phyloP scores from a whole-genome alignment of 225 moss, liverwort and hornwort genomes.

The Asterella californica region DNA sequence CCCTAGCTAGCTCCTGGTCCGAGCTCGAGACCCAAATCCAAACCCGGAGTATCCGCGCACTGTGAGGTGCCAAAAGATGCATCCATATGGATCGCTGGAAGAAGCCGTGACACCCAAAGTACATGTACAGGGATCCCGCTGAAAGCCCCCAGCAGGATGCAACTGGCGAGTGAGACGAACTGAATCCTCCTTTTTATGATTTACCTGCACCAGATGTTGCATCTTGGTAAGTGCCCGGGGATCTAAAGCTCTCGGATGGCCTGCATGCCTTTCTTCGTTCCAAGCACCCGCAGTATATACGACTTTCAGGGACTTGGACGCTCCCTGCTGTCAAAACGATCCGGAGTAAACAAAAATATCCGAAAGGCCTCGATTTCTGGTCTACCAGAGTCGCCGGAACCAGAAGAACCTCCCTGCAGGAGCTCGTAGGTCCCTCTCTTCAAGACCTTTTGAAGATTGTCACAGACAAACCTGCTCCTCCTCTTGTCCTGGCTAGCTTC shows the following conservation, averaged over 20 bases:
- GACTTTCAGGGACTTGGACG: neutral
- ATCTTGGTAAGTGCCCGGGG: neutral
- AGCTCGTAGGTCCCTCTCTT: neutral
- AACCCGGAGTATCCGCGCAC: neutral
- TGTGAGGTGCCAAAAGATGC: neutral
- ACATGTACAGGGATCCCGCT: neutral
- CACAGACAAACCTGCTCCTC: neutral
- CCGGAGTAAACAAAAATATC: neutral
- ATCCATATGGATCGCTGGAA: neutral
- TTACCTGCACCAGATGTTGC: neutral
- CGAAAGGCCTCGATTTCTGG: neutral
- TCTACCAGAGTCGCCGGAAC: neutral
- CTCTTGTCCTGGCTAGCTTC: neutral
- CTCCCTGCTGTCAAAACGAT: neutral
- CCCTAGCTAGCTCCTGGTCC: slow-evolving; percentile 1
- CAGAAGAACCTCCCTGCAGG: neutral
- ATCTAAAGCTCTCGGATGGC: neutral
- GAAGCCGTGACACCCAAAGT: neutral
- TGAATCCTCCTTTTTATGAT: neutral
- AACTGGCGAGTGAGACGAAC: neutral
- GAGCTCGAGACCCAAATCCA: neutral
- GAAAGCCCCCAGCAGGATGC: neutral
- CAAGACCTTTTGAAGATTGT: neutral
- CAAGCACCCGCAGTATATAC: neutral
- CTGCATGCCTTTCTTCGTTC: neutral